Base-by-base conservation (phyloP, 257 asterid species). In the Coffea canephora region DNA sequence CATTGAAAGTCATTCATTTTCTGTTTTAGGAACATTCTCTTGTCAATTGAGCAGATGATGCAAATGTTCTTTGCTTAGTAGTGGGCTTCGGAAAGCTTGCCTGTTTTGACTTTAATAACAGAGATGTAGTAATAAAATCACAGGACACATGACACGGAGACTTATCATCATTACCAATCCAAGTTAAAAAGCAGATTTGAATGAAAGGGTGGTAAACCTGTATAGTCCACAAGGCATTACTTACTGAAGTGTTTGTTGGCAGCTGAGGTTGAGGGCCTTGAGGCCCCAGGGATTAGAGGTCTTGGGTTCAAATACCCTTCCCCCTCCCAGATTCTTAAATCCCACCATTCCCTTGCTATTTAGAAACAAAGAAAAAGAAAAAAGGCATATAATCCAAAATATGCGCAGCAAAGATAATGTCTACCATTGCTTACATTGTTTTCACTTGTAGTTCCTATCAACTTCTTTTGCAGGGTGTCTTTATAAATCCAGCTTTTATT, bases 401-500 rank as follows among this genome's bases (percentile, higher is more conserved):
- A n/a, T 36, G 50, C 12, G 15, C 21, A 27, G 48, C 73, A 25
- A 65, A 23, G 62, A 18, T 66, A 14, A 46, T 5, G 36, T 49
- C 27, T 49, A 52, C 41, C n/a, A n/a, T 64, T 16, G 15, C 50
- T 64, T 14, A 25, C n/a, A 27, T 34, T 55, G 49, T 45, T 64
- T 49, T 80, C 68, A 45, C 79, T 39, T 81, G 39, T 65, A 81
- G 55, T 64, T 71, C 16, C 18, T 57, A 55, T 72, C 11, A 36
- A 69, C 27, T 50, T 50, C 67, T 73, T 79, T 80, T 80, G 84
- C 80, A 92, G 97, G 97, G 97, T 57, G 97, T 92, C 79, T 92
- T 92, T 87, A 91, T 92, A 78, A 92, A 92, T 86, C 97, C 96
- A 72, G 97, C 97, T 77, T 92, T 87, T 66, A 91, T 92, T 6